Evolutionary conservation across 495 filamentous ascomycete species (phyloP).

Genomic region (Daldinia decipiens): DNA sequence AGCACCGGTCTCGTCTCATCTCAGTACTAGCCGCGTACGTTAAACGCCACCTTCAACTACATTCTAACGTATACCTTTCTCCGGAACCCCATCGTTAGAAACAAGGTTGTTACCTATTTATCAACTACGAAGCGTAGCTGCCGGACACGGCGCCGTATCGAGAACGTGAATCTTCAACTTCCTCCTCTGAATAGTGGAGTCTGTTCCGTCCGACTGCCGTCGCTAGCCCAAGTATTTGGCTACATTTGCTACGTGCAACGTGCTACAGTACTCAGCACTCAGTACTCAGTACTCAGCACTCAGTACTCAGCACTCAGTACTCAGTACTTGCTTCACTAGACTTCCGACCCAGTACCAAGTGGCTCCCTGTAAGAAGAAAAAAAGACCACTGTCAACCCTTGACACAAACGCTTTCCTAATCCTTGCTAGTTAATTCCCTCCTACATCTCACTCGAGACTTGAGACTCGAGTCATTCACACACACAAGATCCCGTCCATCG

Average conservation of each 20-base stretch:
- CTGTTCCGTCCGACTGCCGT: constrained; percentile 26
- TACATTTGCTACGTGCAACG: constrained; percentile 30
- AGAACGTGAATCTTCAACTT: constrained; percentile 7
- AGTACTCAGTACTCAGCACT: no score
- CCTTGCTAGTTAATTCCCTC: constrained; percentile 40
- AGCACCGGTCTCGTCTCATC: neutral
- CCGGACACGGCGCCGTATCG: constrained; percentile 29
- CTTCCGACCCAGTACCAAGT: neutral
- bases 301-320: no score
- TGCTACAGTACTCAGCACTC: no score
- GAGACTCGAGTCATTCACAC: constrained; percentile 41
- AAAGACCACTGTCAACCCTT: constrained; percentile 17
- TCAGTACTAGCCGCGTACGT: neutral
- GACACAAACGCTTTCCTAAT: constrained; percentile 42
- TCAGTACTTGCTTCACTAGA: neutral
- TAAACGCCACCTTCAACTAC: constrained; percentile 9
- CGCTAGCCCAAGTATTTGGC: constrained; percentile 9
- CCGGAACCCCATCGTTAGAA: constrained; percentile 23
- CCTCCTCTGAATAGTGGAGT: constrained; percentile 29
- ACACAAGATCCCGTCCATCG: constrained; percentile 37
- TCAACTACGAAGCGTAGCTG: constrained; percentile 11
- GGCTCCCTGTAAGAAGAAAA: constrained; percentile 31
- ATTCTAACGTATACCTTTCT: constrained; percentile 5
- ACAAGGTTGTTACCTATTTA: constrained; percentile 8
- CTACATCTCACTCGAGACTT: constrained; percentile 23